Percentiles rank a stretch among this genome's conserved stretches.
Conservation (phyloP, 23 red algal genomes). For the Gracilariopsis chorda region DNA sequence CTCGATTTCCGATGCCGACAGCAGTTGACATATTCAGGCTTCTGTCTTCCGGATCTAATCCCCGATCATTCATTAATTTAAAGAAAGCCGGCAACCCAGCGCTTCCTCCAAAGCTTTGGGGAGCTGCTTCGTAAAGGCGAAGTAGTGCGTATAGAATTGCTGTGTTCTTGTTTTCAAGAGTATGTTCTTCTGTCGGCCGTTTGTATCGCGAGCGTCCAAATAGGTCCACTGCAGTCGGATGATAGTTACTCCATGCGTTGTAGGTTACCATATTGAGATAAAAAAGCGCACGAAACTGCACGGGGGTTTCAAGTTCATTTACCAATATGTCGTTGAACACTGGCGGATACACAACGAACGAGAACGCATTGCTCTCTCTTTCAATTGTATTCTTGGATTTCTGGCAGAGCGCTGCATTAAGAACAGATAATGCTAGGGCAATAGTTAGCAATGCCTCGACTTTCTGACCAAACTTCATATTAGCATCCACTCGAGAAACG, state of each 20-base stretch:
- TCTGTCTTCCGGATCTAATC: constrained; percentile 10
- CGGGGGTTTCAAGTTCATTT: not conserved
- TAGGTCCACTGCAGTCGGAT: constrained; percentile 15
- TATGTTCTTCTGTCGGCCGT: not conserved
- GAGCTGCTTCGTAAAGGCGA: not conserved
- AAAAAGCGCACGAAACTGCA: constrained; percentile 4
- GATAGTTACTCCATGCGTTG: constrained; percentile 15
- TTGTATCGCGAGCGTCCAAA: constrained; percentile 19
- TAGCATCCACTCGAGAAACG: too few species aligned
- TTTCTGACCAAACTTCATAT: too few species aligned
- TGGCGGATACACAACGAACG: not conserved
- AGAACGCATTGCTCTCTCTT: not conserved
- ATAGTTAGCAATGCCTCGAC: too few species aligned
- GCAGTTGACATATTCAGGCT: not conserved
- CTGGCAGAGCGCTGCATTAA: not conserved
- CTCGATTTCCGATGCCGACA: not conserved
- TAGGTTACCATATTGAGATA: constrained; percentile 16
- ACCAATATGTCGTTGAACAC: constrained; percentile 3
- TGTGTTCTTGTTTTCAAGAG: constrained; percentile 9
- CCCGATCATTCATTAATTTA: not conserved
- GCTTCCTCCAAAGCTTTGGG: not conserved
- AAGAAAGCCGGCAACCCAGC: not conserved
- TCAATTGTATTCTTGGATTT: not conserved
- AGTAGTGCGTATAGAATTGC: not conserved
- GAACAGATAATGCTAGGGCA: too few species aligned